These are phyloP conservation scores for Sistotremastrum niveocremeum DNA, from an alignment of 768 basidiomycete genomes.

Conservation along the genomic window DNA sequence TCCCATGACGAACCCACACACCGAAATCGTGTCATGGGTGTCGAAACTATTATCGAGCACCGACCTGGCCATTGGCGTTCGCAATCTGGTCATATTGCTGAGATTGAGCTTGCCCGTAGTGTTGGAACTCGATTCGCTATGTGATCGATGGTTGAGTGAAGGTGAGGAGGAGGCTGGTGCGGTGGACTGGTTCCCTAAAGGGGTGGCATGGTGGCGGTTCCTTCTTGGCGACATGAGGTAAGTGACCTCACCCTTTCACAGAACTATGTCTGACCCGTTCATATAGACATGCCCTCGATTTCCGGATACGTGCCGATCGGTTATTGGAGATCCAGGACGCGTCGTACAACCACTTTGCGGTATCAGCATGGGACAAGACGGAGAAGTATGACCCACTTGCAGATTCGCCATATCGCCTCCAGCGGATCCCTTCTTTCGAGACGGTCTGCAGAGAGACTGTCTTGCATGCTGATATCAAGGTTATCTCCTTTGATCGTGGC, in stretches of 20 bases:
- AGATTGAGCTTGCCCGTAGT: conserved; percentile 70
- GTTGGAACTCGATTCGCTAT: conserved; percentile 49
- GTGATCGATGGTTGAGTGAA: conserved; percentile 20
- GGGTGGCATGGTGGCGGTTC: conserved; percentile 71
- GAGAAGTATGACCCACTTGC: too few relatives aligned
- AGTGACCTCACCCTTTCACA: conserved; percentile 4
- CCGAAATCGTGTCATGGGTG: conserved; percentile 65
- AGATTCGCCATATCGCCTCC: too few relatives aligned
- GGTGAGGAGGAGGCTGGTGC: conserved; percentile 15
- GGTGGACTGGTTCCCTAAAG: conserved; percentile 64
- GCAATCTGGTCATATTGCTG: conserved; percentile 52
- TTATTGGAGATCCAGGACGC: conserved; percentile 65
- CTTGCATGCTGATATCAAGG: too few relatives aligned
- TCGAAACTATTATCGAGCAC: conserved; percentile 51
- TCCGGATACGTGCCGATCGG: conserved; percentile 55
- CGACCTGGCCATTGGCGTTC: conserved; percentile 47
- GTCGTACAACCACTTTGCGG: conserved; percentile 25
- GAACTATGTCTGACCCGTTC: background rate
- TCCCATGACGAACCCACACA: conserved; percentile 54
- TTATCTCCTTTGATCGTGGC: too few relatives aligned
- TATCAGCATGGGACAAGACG: background rate
- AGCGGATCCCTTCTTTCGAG: too few relatives aligned
- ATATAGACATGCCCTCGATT: conserved; percentile 61
- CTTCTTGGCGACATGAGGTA: conserved; percentile 58
- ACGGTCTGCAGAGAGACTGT: too few relatives aligned